A percentile compares a stretch with the other conserved stretches of the same genome.
Evolutionary conservation across 2,329 filamentous ascomycete species (phyloP).

Genomic region (Hysterium pulicare): DNA sequence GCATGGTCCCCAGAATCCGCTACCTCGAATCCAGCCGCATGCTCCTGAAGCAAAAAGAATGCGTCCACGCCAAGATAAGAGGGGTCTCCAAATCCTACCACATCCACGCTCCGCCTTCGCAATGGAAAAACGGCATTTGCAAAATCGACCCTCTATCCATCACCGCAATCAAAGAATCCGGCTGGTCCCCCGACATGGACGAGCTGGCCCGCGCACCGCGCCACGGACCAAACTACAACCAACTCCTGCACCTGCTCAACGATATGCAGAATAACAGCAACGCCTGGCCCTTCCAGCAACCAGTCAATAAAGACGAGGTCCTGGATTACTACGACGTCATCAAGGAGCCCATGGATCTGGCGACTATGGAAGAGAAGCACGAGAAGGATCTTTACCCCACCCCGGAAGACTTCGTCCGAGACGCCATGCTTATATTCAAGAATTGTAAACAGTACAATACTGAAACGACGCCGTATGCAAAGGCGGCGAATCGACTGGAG

Average conservation of each 20-base stretch:
- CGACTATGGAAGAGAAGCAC: slow-evolving; percentile 92
- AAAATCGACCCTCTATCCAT: slow-evolving; percentile 83
- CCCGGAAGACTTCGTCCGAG: slow-evolving; percentile 87
- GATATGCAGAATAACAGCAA: slow-evolving; percentile 91
- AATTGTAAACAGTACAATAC: slow-evolving; percentile 98
- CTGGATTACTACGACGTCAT: slow-evolving; percentile 99
- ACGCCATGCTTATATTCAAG: slow-evolving; percentile 85
- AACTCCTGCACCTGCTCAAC: slow-evolving; percentile 87
- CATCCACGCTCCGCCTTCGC: slow-evolving; percentile 77
- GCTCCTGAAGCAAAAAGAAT: slow-evolving; percentile 96
- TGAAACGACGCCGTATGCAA: slow-evolving; percentile 90
- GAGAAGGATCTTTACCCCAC: slow-evolving; percentile 89
- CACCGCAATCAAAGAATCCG: slow-evolving; percentile 80
- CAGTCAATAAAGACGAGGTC: slow-evolving; percentile 93
- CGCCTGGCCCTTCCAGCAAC: slow-evolving; percentile 91
- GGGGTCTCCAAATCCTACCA: slow-evolving; percentile 86
- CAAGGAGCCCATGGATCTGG: slow-evolving; percentile 94
- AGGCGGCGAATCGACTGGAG: slow-evolving; percentile 87
- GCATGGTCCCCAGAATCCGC: slow-evolving; percentile 90
- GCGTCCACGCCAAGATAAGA: slow-evolving; percentile 89
- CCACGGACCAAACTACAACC: slow-evolving; percentile 94
- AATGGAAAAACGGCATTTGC: slow-evolving; percentile 72
- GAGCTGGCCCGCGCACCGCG: slow-evolving; percentile 90
- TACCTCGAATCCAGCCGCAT: slow-evolving; percentile 92
- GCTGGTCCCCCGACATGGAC: slow-evolving; percentile 98